Evolutionary conservation across 257 asterid genomes (phyloP), one percentile per base, ranked within the genome.

Genomic region (Solanum sparsipilum): DNA sequence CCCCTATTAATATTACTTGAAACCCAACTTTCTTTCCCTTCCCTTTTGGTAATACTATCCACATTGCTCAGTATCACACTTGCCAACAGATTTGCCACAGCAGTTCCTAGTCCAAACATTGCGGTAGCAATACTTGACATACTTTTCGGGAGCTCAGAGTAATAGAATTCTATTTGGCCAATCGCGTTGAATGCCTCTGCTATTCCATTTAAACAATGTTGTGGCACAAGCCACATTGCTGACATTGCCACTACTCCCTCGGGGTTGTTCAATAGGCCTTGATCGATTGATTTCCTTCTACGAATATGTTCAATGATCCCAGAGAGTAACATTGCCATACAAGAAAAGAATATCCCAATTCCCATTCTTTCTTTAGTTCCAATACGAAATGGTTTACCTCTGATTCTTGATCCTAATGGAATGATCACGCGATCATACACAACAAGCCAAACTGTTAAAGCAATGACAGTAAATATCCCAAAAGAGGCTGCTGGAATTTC

Each of bases 171-270:
- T 0, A 91, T 91, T 56, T 94, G 98, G 4, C 92, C 95, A 4
- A 94, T 91, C 12, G 93, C 95, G 36, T 92, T 93, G 12, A 93
- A 89, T 16, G 94, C 96, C 88, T 94, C 98, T 1, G 98, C 95
- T 12, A 94, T 88, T n/a, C 96, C 98, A 9, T 20, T 87, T 87
- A 93, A 39, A 82, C 89, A 52, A 34, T 93, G 82, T 52, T 94
- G 98, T 16, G 98, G 98, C 12, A 93, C 91, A 18, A 93, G 94
- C 98, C 98, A 94, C 92, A 93, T 78, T 0, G 96, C 96, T 13
- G 98, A 93, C 95, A 94, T 94, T 83, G 83, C 88, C 21, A 92
- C 91, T 3, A 89, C 82, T 13, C 86, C 95, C 4, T 72, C 86
- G 1, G 96, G 94, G 76, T 86, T 78, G 87, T 92, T 84, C 18